Evolutionary conservation across 305 asterid genomes (phyloP).

Genomic region (Striga hermonthica): DNA sequence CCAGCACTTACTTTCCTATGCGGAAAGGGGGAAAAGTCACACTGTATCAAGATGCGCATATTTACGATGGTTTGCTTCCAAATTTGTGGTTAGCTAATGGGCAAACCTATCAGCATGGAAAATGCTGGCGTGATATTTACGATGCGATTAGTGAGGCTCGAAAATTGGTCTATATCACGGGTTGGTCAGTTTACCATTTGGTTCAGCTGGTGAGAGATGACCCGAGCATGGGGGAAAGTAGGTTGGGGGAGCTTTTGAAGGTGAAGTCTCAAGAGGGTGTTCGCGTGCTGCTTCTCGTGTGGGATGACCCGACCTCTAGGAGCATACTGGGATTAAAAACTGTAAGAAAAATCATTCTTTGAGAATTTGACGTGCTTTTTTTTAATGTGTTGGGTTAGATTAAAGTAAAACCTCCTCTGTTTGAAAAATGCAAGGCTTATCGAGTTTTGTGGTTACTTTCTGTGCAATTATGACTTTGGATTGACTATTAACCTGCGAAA

Average conservation of each 20-base stretch:
- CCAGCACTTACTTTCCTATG: conserved; percentile 77
- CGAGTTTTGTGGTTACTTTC: not conserved
- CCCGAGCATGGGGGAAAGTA: conserved; percentile 36
- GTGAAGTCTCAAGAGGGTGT: conserved; percentile 9
- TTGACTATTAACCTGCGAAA: no score
- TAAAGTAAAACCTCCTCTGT: no score
- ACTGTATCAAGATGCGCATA: conserved; percentile 92
- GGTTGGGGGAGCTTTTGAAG: conserved; percentile 64
- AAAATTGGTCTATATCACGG: conserved; percentile 74
- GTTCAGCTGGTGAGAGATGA: conserved; percentile 76
- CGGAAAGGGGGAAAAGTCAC: conserved; percentile 69
- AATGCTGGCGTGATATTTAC: conserved; percentile 80
- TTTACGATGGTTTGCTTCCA: conserved; percentile 53
- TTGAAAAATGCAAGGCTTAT: not conserved
- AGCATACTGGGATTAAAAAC: conserved; percentile 10
- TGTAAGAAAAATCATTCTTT: not conserved
- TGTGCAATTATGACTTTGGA: no score
- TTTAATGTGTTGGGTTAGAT: no score
- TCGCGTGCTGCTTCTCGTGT: conserved; percentile 7
- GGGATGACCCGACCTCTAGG: conserved; percentile 11
- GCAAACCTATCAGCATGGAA: conserved; percentile 44
- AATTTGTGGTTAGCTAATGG: conserved; percentile 53
- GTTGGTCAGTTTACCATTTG: conserved; percentile 91
- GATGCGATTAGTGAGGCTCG: conserved; percentile 73
- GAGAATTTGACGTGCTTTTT: no score